Base-by-base conservation (phyloP, 106 monocot genomes). In the Dendrobium chrysotoxum region DNA sequence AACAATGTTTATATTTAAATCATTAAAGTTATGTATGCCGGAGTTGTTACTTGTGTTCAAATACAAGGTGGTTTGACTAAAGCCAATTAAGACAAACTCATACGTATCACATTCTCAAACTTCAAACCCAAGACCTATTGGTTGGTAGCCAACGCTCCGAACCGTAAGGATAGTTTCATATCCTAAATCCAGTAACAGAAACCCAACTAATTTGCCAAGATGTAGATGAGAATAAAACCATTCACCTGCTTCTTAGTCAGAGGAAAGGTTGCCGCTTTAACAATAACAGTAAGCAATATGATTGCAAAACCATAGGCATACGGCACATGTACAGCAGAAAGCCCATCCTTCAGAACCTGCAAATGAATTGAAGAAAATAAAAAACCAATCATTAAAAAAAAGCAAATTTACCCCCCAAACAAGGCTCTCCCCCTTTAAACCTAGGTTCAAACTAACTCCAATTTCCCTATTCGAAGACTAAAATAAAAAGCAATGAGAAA, bases 251-350 rank as follows among this genome's bases (percentile, higher is more conserved):
- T 50, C 80, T 95, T 99, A 64, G 98, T 99, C 81, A 99, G 75
- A 67, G 98, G 95, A 45, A 91, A 44, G 15, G 98, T 99, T 77
- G 89, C 85, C 39, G 86, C 80, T 84, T 99, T 99, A 35, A 99
- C 98, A 35, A 95, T 86, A 57, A 99, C 77, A 30, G 98, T 99
- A 53, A 99, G 92, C 76, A 99, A 84, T 71, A 99, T 99, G 55
- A 99, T 99, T 68, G 98, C 98, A 81, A 95, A 99, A 53, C 98
- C 98, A 83, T 99, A 99, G 4, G 95, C 68, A 85, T 99, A 99
- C 45, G 98, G 92, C 39, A 93, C 76, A 78, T 99, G 98, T 46
- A 99, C 64, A 81, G 92, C 79, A 47, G 89, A 41, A 80, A 99
- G 88, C 23, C 89, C 89, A 78, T 95, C 92, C 82, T 95, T 99